Conservation (phyloP, 495 filamentous ascomycete species). For the Daldinia loculata region DNA sequence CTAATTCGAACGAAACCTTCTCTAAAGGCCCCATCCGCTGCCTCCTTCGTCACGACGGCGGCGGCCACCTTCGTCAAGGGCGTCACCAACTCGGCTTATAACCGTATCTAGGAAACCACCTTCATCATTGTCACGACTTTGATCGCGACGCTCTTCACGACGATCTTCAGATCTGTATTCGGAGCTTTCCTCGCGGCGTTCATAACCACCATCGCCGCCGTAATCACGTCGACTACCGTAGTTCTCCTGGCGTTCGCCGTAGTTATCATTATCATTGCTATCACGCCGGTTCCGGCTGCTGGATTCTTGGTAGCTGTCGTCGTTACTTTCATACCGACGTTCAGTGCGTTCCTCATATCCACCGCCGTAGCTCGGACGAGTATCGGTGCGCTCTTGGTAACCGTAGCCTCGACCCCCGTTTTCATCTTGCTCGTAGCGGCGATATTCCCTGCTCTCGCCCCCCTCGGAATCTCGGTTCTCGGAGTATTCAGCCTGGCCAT, state of each 20-base stretch:
- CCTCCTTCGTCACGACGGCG: conserved; percentile 37
- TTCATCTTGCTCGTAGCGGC: conserved; percentile 52
- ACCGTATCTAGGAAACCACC: conserved; percentile 42
- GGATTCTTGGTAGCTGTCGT: conserved; percentile 41
- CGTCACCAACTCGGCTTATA: conserved; percentile 40
- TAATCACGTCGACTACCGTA: conserved; percentile 37
- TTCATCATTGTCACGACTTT: conserved; percentile 32
- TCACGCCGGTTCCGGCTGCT: conserved; percentile 29
- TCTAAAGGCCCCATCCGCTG: conserved; percentile 34
- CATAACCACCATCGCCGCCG: conserved; percentile 19
- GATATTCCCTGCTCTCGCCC: conserved; percentile 56
- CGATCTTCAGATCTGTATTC: conserved; percentile 21
- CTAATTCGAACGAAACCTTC: conserved; percentile 1
- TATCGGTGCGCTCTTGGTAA: conserved; percentile 46
- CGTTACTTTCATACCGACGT: conserved; percentile 44
- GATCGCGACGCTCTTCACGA: conserved; percentile 39
- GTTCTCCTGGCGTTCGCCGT: conserved; percentile 34
- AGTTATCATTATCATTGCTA: conserved; percentile 31
- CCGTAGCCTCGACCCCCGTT: conserved; percentile 49
- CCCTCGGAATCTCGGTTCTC: conserved; percentile 55
- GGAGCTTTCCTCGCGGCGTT: conserved; percentile 34
- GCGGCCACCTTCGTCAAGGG: conserved; percentile 35
- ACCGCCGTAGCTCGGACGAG: conserved; percentile 41
- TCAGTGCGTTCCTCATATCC: conserved; percentile 51
- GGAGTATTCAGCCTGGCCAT: conserved; percentile 58